Percentiles rank a stretch among this genome's conserved stretches.
These are phyloP conservation scores for Paracoccidioides brasiliensis DNA, from an alignment of 2,329 filamentous ascomycete species.

Conservation along the genomic window DNA sequence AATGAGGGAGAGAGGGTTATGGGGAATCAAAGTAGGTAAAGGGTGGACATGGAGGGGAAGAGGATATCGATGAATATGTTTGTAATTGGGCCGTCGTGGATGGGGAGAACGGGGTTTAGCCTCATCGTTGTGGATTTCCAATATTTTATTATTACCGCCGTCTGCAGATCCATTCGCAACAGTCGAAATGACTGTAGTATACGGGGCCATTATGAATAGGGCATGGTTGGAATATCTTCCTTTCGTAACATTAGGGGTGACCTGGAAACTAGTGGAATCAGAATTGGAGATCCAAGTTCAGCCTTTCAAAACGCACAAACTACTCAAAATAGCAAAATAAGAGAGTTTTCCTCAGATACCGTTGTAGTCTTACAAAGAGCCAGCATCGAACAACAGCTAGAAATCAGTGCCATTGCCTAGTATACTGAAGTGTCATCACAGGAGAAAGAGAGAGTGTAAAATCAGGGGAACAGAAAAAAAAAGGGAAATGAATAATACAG, in stretches of 20 bases:
- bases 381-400: conserved; percentile 38
- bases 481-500: background rate
- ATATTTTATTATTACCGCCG: conserved; percentile 10
- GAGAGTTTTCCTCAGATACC: conserved; percentile 65
- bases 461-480: too few species aligned
- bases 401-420: conserved; percentile 40
- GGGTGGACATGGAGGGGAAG: conserved; percentile 71
- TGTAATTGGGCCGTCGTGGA: conserved; percentile 42
- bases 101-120: conserved; percentile 15
- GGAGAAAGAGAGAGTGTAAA: conserved; percentile 13
- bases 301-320: background rate
- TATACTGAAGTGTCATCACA: conserved; percentile 35
- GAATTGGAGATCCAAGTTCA: background rate
- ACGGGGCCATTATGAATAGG: conserved; percentile 19
- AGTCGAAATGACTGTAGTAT: conserved; percentile 12
- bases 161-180: conserved; percentile 7
- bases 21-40: conserved; percentile 75
- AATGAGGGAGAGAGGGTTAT: conserved; percentile 79
- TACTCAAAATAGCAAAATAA: background rate
- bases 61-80: conserved; percentile 68
- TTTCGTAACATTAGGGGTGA: background rate
- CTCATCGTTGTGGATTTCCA: conserved; percentile 5
- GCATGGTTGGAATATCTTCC: conserved; percentile 9
- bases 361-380: conserved; percentile 74
- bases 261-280: background rate